Evolutionary conservation across 805 yeast species (phyloP).

Genomic region (Ogataea philodendri): DNA sequence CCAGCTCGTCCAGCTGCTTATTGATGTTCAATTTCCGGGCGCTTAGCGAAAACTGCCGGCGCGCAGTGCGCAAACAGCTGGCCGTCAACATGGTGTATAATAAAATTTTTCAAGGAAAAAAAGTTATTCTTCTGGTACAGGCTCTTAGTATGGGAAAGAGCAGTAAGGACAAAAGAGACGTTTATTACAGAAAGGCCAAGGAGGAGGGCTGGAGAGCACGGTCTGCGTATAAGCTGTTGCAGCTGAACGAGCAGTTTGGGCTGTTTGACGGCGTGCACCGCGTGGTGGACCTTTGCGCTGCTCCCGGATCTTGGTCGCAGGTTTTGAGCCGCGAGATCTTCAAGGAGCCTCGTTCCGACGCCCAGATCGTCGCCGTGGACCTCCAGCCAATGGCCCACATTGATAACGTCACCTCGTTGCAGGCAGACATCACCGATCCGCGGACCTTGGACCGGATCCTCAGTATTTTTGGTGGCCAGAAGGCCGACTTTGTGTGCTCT

Average conservation of each 20-base stretch:
- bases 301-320: slow-evolving; percentile 98
- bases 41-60: slow-evolving; percentile 5
- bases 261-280: slow-evolving; percentile 69
- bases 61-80: slow-evolving; percentile 6
- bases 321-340: slow-evolving; percentile 74
- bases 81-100: slow-evolving; percentile 9
- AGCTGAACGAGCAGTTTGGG: slow-evolving; percentile 86
- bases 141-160: slow-evolving; percentile 91
- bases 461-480: slow-evolving; percentile 82
- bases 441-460: slow-evolving; percentile 73
- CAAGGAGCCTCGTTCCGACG: slow-evolving; percentile 30
- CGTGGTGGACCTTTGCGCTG: slow-evolving; percentile 97
- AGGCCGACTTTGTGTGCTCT: slow-evolving; percentile 93
- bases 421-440: slow-evolving; percentile 98
- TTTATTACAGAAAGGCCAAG: slow-evolving; percentile 90
- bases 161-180: slow-evolving; percentile 90
- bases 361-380: slow-evolving; percentile 88
- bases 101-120: slow-evolving; percentile 11
- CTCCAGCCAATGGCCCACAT: slow-evolving; percentile 97
- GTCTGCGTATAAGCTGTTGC: slow-evolving; percentile 91
- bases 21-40: slow-evolving; percentile 18
- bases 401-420: slow-evolving; percentile 83
- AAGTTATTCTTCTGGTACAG: too few relatives aligned
- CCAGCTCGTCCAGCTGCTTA: slow-evolving; percentile 29
- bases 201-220: slow-evolving; percentile 98